Evolutionary conservation across 192 early-diverging fungal genomes (phyloP), one percentile per base, ranked within the genome.

Genomic region (Coemansia sp.): DNA sequence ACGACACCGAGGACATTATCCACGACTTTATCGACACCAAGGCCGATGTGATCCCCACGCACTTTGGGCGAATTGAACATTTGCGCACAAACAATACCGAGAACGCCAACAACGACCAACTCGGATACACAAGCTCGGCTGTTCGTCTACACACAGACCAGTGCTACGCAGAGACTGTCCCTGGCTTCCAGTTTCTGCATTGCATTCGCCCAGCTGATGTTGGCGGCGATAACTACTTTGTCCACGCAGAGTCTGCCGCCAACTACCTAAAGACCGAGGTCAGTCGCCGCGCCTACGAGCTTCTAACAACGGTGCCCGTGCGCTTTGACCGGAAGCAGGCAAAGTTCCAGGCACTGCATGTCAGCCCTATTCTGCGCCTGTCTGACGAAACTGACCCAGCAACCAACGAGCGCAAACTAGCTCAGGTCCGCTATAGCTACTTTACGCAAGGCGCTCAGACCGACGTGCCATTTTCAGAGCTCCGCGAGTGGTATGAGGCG

Each of bases 31-130:
- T 83, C n/a, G 78, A 75, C 63, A 33, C 60, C 0, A 48, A 38
- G 7, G 76, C 70, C 9, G 77, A 79, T 31, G 75, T 75, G 18
- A 83, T 83, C 10, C 48, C 75, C 11, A 76, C 82, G 3, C 82
- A 83, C 38, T 83, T 83, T 67, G 82, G 82, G 4, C 73, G 82
- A 9, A 80, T 83, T 61, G 82, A 83, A 60, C 77, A 83, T 39
- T 59, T 83, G 55, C 82, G 82, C 26, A 83, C 82, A 18, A 73
- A 69, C 20, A 83, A 83, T 57, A 72, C 68, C 0, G 78, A 78
- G 23, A 83, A 83, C 24, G 14, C 69, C 40, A 79, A 83, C 71
- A 83, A 78, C 38, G 82, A 83, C 59, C 82, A 83, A 63, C 72
- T 83, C 0, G 82, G 82, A 18, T 83, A 83, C 53, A 83, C 82